Base-by-base conservation (phyloP, 306 rosid species). In the Vachellia pachyceras region DNA sequence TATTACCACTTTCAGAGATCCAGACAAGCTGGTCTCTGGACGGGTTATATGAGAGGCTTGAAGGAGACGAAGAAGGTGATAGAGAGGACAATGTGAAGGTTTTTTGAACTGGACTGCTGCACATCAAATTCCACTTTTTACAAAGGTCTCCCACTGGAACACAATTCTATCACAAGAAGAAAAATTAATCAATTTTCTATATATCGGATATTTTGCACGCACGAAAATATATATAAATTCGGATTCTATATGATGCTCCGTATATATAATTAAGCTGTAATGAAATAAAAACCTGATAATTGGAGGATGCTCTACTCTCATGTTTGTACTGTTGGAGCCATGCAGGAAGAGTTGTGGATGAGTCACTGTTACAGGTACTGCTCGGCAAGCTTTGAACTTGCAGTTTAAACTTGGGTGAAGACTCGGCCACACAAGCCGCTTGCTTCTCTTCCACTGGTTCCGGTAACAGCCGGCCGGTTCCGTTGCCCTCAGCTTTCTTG, bases 251-350 rank as follows among this genome's bases (percentile, higher is more conserved):
- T 15, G 15, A 39, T 79, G 72, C 44, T 18, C 71, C 41, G 23
- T n/a, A 55, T 25, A 18, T 12, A 61, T 42, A 7, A 42, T 29
- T 14, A 13, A 42, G 35, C 67, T 46, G 49, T 67, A 11, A 40
- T 67, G 1, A 50, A 55, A 77, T 44, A 37, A 66, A 82, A 36
- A 95, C 99, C 99, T 93, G 93, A 78, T 91, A 82, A 78, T 82
- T 88, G 49, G 86, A 61, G 75, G 86, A 66, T 81, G 73, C 82
- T 79, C 83, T 87, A 78, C 79, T 90, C 88, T 93, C 90, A 66
- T 85, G 88, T 83, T 90, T 93, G 90, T 85, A 94, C 79, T 89
- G 98, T 90, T 92, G 98, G 75, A 96, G 97, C 99, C 99, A 96
- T 92, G 97, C 94, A 89, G 99, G 99, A 39, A 96, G 94, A 84